A percentile compares a stretch with the other conserved stretches of the same genome.
Conservation (phyloP, 805 yeast genomes). For the Lachancea waltii region DNA sequence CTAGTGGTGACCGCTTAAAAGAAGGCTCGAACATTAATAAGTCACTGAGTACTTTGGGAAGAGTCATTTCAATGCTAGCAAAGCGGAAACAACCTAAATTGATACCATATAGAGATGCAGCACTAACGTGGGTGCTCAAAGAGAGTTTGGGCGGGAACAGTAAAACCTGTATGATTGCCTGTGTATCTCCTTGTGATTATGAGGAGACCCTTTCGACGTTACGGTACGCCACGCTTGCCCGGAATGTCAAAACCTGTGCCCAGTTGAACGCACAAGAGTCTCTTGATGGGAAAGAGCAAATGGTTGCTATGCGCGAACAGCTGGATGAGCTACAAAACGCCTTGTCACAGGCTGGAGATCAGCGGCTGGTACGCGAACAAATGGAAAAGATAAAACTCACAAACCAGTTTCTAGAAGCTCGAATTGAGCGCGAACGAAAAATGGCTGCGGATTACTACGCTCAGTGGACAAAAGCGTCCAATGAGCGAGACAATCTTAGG, state of each 20-base stretch:
- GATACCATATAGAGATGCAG: slow-evolving; percentile 70
- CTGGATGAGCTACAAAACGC: slow-evolving; percentile 35
- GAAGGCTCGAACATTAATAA: slow-evolving; percentile 77
- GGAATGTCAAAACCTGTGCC: slow-evolving; percentile 59
- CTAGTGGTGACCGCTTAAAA: slow-evolving; percentile 52
- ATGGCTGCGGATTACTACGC: slow-evolving; percentile 4
- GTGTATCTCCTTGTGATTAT: slow-evolving; percentile 72
- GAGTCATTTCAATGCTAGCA: slow-evolving; percentile 52
- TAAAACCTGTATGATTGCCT: slow-evolving; percentile 84
- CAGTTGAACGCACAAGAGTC: slow-evolving; percentile 5
- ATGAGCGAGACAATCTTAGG: slow-evolving; percentile 3
- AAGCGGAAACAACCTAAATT: slow-evolving; percentile 34
- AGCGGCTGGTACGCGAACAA: slow-evolving; percentile 17
- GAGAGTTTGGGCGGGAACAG: slow-evolving; percentile 80
- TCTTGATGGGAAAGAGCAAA: slow-evolving; percentile 23
- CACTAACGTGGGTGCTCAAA: slow-evolving; percentile 65
- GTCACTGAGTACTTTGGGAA: slow-evolving; percentile 69
- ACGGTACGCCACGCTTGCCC: slow-evolving; percentile 72
- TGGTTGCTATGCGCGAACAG: slow-evolving; percentile 34
- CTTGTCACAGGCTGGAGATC: slow-evolving; percentile 21
- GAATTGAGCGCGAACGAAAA: slow-evolving; percentile 15
- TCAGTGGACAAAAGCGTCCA: slow-evolving; percentile 2
- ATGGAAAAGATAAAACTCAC: slow-evolving; percentile 23
- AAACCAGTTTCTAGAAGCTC: slow-evolving; percentile 12
- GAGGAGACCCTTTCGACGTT: slow-evolving; percentile 73